Evolutionary conservation across 768 basidiomycete genomes (phyloP).

Genomic region (Boletus reticuloceps): DNA sequence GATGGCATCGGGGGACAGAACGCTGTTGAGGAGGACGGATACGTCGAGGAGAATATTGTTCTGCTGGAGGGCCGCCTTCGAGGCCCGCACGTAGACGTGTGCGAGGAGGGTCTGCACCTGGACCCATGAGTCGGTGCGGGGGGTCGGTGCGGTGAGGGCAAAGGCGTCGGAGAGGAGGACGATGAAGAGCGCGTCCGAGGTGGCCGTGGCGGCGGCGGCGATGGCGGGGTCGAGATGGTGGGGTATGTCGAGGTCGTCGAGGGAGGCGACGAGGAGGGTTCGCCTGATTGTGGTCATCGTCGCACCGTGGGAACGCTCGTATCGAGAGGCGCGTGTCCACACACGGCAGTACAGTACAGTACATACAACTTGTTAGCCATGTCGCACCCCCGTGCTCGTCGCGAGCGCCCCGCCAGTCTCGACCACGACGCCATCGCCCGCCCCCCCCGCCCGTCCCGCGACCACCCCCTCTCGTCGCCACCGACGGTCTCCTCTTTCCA

Average conservation of each 20-base stretch:
- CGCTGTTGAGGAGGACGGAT: constrained; percentile 70
- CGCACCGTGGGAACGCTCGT: constrained; percentile 12
- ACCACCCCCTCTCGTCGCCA: constrained; percentile 26
- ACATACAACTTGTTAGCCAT: not conserved
- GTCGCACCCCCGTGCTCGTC: not conserved
- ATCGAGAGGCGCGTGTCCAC: too few relatives aligned
- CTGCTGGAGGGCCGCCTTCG: constrained; percentile 63
- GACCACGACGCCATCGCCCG: constrained; percentile 14
- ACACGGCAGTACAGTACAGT: too few relatives aligned
- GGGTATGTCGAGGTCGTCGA: constrained; percentile 50
- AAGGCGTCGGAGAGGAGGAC: constrained; percentile 66
- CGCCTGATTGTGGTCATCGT: constrained; percentile 9
- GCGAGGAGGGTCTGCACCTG: constrained; percentile 75
- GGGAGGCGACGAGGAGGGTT: constrained; percentile 51
- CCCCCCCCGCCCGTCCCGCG: constrained; percentile 4
- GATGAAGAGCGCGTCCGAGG: constrained; percentile 53
- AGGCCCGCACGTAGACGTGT: constrained; percentile 84
- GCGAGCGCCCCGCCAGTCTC: constrained; percentile 11
- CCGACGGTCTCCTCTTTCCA: constrained; percentile 28
- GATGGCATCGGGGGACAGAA: constrained; percentile 43
- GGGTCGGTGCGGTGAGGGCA: constrained; percentile 29
- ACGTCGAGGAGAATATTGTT: constrained; percentile 74
- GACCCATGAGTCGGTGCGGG: constrained; percentile 56
- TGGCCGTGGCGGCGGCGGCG: constrained; percentile 41
- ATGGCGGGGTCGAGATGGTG: constrained; percentile 57